A percentile compares a stretch with the other conserved stretches of the same genome.
phyloP scores from a whole-genome alignment of 202 grass and related monocot genomes.

The Bolboschoenoplectus hybrid region DNA sequence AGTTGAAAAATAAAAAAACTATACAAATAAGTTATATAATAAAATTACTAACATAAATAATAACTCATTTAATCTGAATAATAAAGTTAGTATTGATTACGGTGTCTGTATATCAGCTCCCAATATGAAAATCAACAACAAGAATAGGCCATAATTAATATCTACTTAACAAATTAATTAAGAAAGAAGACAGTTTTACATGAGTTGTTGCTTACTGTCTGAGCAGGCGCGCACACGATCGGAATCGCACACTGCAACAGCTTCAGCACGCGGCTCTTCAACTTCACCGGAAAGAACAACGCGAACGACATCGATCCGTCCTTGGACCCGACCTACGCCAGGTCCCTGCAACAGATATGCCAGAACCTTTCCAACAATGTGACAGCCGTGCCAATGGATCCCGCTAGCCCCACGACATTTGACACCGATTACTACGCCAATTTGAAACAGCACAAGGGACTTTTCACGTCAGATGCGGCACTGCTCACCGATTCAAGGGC shows the following conservation, averaged over 20 bases:
- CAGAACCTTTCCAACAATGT: slow-evolving; percentile 44
- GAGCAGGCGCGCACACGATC: slow-evolving; percentile 76
- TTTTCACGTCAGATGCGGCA: slow-evolving; percentile 66
- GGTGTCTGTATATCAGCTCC: no score
- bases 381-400: slow-evolving; percentile 61
- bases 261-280: slow-evolving; percentile 59
- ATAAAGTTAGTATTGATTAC: no score
- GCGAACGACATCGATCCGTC: slow-evolving; percentile 48
- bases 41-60: no score
- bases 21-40: no score
- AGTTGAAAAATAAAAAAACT: no score
- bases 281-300: slow-evolving; percentile 45
- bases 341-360: slow-evolving; percentile 42
- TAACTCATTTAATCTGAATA: no score
- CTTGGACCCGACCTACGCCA: slow-evolving; percentile 60
- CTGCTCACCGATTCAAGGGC: slow-evolving; percentile 53
- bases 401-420: slow-evolving; percentile 49
- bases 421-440: slow-evolving; percentile 75
- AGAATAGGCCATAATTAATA: neutral
- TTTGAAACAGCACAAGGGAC: slow-evolving; percentile 62
- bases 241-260: slow-evolving; percentile 67
- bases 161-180: neutral
- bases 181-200: neutral
- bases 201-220: neutral
- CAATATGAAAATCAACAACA: neutral